Base-by-base conservation (phyloP, 2,329 filamentous ascomycete genomes). In the Penicillium aurantiogriseum region DNA sequence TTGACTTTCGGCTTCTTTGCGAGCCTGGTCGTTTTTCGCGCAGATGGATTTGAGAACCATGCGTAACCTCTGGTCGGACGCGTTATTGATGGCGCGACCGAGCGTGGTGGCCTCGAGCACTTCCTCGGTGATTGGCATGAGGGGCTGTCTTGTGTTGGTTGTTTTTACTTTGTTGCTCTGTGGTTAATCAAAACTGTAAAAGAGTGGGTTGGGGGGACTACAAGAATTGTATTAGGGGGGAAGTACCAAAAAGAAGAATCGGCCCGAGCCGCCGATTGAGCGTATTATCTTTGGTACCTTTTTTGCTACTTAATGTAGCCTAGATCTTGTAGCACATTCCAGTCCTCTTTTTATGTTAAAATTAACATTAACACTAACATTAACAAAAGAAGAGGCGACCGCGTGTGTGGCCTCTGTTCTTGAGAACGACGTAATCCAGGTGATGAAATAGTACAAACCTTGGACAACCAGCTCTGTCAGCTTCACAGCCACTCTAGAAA, bases 1-100 rank as follows among this genome's bases (percentile, higher is more conserved):
- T n/a, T 38, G 51, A 9, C 13, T 47, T n/a, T 46, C 51, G 5
- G 43, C 51, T 40, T 54, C 51, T 40, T 39, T 39, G 11, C 51
- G 42, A 7, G 51, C 51, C 23, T 46, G 33, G 15, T 46, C 51
- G 3, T 25, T 39, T 39, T 53, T 46, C 6, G 51, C 51, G 15
- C 51, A 54, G 17, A 38, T 38, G 15, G 42, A 39, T 47, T 54
- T 54, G 5, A 54, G 23, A 29, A 47, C 21, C n/a, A 15, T 35
- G 25, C 42, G 42, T 3, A 40, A 4, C 5, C 23, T 54, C 43
- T 46, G 21, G 3, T 47, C 33, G 13, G 42, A 47, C 31, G 25
- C n/a, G n/a, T 47, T 19, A 25, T 38, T 38, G 25, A 54, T 47
- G 8, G 43, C 19, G 23, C 25, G 25, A 11, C 42, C 40, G 27